phyloP scores from a whole-genome alignment of 148 eudicot species.

The Linanthus parryae region DNA sequence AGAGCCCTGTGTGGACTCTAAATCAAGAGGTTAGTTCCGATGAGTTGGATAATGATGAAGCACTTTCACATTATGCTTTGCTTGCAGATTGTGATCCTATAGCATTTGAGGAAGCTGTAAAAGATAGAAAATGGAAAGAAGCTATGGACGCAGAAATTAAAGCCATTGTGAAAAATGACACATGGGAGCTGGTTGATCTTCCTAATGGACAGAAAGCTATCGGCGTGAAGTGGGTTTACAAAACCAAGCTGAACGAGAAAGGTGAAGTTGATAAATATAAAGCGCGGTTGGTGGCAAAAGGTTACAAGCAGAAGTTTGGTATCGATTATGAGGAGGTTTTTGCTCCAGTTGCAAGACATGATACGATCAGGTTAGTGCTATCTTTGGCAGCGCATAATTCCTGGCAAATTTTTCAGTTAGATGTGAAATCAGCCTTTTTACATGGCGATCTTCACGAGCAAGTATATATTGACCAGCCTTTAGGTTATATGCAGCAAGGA shows the following conservation, averaged over 20 bases:
- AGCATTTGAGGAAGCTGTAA: constrained; percentile 3
- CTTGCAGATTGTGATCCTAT: constrained; percentile 5
- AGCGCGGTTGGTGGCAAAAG: constrained; percentile 10
- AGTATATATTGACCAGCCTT: constrained; percentile 8
- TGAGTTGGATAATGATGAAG: not conserved
- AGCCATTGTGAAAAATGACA: constrained; percentile 8
- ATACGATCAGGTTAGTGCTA: not conserved
- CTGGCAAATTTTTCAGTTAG: constrained; percentile 9
- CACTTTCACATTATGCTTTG: not conserved
- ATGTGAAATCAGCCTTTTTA: constrained; percentile 14
- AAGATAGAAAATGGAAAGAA: constrained; percentile 5
- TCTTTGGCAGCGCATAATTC: constrained; percentile 1
- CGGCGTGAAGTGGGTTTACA: constrained; percentile 1
- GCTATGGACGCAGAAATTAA: constrained; percentile 11
- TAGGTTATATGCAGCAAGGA: constrained; percentile 4
- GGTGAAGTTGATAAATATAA: constrained; percentile 8
- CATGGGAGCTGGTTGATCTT: constrained; percentile 4
- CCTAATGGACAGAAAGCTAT: not conserved
- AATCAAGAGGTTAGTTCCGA: constrained; percentile 1
- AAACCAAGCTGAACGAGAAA: not conserved
- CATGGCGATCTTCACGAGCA: constrained; percentile 11
- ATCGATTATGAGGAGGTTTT: not conserved
- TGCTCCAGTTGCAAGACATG: constrained; percentile 1
- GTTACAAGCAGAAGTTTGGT: not conserved
- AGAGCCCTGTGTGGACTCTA: not conserved